Percentiles rank a stretch among this genome's conserved stretches.
These are phyloP conservation scores for Citrullus amarus DNA, from an alignment of 306 rosid genomes.

Conservation along the genomic window DNA sequence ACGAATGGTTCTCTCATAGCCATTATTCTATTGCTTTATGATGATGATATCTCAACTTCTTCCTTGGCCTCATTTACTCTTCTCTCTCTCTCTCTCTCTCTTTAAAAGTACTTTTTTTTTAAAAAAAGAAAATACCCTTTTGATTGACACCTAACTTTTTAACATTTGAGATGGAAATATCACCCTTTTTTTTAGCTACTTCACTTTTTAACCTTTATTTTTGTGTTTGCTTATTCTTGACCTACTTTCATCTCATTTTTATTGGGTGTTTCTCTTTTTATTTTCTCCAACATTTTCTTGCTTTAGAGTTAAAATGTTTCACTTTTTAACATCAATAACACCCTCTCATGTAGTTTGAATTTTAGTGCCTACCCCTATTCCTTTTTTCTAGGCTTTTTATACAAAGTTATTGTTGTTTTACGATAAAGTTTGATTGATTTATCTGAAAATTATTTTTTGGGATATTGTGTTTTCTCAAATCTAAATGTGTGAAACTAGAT, in stretches of 20 bases:
- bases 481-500: no score
- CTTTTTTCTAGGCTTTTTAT: no score
- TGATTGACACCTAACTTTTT: not conserved
- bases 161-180: not conserved
- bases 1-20: constrained; percentile 42
- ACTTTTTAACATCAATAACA: not conserved
- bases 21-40: constrained; percentile 19
- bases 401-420: no score
- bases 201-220: constrained; percentile 17
- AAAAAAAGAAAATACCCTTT: not conserved
- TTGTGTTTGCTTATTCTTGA: not conserved
- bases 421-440: no score
- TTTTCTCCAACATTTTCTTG: not conserved
- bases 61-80: not conserved
- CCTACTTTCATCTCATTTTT: not conserved
- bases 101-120: not conserved
- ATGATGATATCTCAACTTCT: constrained; percentile 29
- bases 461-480: no score
- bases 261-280: not conserved
- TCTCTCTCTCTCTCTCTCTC: not conserved
- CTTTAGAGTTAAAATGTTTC: not conserved
- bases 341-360: not conserved
- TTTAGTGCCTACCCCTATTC: not conserved
- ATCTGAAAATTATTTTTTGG: no score
- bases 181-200: not conserved